A percentile compares a stretch with the other conserved stretches of the same genome.
Conservation (phyloP, 352 stramenopile genomes). For the Pythium aphanidermatum region DNA sequence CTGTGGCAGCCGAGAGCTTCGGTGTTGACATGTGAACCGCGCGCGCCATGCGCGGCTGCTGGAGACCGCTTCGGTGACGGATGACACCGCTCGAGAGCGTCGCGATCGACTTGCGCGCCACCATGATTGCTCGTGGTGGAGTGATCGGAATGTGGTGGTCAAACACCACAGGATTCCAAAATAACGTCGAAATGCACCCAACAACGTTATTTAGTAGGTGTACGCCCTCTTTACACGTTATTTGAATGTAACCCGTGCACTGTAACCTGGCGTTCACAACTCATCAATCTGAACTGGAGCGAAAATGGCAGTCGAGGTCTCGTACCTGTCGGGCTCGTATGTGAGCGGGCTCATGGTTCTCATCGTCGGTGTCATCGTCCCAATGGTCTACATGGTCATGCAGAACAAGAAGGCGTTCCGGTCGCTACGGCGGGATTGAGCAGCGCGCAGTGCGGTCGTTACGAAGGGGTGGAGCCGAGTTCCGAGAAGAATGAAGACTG, state of each 20-base stretch:
- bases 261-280: slow-evolving; percentile 1
- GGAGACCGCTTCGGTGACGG: slow-evolving; percentile 2
- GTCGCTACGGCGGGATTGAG: slow-evolving; percentile 65
- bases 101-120: slow-evolving; percentile 4
- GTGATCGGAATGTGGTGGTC: background rate
- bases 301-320: slow-evolving; percentile 32
- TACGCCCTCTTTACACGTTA: too few species aligned
- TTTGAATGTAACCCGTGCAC: background rate
- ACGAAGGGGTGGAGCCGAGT: too few species aligned
- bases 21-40: background rate
- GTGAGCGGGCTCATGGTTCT: slow-evolving; percentile 61
- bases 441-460: too few species aligned
- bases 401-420: slow-evolving; percentile 88
- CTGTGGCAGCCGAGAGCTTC: background rate
- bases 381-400: slow-evolving; percentile 81
- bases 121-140: background rate
- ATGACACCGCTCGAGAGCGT: slow-evolving; percentile 3
- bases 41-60: background rate
- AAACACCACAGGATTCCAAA: slow-evolving; percentile 9
- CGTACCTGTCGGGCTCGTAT: slow-evolving; percentile 70
- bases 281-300: background rate
- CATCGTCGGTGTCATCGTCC: slow-evolving; percentile 56
- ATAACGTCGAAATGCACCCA: too few species aligned
- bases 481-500: too few species aligned
- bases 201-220: too few species aligned